Percentiles rank a stretch among this genome's conserved stretches.
phyloP scores from a whole-genome alignment of 768 basidiomycete species.

The Nidularia pulvinata region DNA sequence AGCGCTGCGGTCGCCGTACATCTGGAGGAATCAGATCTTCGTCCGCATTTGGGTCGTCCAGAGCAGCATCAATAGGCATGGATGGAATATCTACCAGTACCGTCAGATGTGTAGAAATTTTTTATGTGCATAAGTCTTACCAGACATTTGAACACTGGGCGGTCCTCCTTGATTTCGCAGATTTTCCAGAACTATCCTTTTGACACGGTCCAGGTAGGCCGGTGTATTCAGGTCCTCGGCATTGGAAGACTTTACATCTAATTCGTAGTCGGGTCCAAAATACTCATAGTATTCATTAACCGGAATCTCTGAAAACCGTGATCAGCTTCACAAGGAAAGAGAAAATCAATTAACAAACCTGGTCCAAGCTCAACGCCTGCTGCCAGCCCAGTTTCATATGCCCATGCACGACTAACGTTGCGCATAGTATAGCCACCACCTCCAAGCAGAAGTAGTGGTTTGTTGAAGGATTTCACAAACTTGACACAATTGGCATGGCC shows the following conservation, averaged over 20 bases:
- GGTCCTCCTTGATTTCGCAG: conserved; percentile 84
- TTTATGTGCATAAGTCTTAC: conserved; percentile 34
- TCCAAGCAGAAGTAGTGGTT: conserved; percentile 91
- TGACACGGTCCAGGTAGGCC: conserved; percentile 92
- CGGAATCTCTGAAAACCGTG: conserved; percentile 71
- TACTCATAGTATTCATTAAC: conserved; percentile 99
- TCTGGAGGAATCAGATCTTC: conserved; percentile 83
- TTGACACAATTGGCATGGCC: conserved; percentile 98
- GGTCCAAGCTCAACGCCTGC: conserved; percentile 92
- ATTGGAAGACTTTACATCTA: conserved; percentile 94
- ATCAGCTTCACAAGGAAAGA: background rate
- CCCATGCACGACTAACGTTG: conserved; percentile 96
- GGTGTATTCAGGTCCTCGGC: conserved; percentile 94
- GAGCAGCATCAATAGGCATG: conserved; percentile 79
- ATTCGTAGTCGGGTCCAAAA: conserved; percentile 95
- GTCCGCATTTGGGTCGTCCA: conserved; percentile 81
- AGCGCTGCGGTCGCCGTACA: conserved; percentile 69
- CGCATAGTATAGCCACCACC: conserved; percentile 99
- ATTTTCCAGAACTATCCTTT: conserved; percentile 90
- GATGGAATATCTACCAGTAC: conserved; percentile 71
- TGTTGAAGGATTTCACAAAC: conserved; percentile 96
- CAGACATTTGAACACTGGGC: conserved; percentile 90
- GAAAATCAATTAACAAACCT: conserved; percentile 42
- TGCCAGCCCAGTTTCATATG: conserved; percentile 97
- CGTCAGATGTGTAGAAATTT: background rate